A percentile compares a stretch with the other conserved stretches of the same genome.
phyloP scores from a whole-genome alignment of 2,329 filamentous ascomycete genomes.

The Trichoderma atrobrunneum region DNA sequence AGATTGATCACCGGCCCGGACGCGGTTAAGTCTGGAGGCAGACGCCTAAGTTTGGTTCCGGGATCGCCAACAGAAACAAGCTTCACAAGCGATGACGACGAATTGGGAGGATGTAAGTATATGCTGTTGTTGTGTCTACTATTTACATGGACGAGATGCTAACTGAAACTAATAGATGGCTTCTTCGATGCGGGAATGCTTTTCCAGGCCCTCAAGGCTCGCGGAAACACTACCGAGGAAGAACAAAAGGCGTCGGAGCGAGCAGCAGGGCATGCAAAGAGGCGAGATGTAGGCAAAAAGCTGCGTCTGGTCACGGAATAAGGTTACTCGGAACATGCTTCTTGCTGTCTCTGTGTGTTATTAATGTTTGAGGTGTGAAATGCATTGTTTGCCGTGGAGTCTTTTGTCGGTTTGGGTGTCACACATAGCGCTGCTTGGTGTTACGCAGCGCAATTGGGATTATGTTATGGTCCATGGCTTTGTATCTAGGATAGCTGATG shows the following conservation, averaged over 20 bases:
- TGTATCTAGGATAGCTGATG: background rate
- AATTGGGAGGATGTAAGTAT: slow-evolving; percentile 85
- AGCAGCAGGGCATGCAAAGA: slow-evolving; percentile 55
- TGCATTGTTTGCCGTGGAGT: background rate
- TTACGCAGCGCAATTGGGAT: background rate
- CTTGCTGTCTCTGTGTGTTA: background rate
- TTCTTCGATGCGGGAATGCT: slow-evolving; percentile 98
- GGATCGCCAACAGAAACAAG: slow-evolving; percentile 68
- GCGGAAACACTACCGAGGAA: slow-evolving; percentile 53
- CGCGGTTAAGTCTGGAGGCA: slow-evolving; percentile 35
- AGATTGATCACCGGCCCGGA: slow-evolving; percentile 64
- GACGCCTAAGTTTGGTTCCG: slow-evolving; percentile 45
- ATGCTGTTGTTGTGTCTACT: background rate
- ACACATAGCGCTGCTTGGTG: background rate
- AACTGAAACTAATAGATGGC: slow-evolving; percentile 64
- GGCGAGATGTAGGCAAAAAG: slow-evolving; percentile 73
- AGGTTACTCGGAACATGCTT: background rate
- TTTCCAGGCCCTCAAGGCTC: slow-evolving; percentile 77
- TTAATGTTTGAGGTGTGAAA: background rate
- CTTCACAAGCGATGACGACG: slow-evolving; percentile 73
- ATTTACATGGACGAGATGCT: slow-evolving; percentile 23
- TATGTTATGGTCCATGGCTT: background rate
- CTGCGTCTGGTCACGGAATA: slow-evolving; percentile 43
- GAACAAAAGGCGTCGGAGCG: slow-evolving; percentile 57
- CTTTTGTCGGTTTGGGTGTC: background rate